phyloP scores from a whole-genome alignment of 2,329 filamentous ascomycete genomes.

The Atkinsonella hypoxylon region DNA sequence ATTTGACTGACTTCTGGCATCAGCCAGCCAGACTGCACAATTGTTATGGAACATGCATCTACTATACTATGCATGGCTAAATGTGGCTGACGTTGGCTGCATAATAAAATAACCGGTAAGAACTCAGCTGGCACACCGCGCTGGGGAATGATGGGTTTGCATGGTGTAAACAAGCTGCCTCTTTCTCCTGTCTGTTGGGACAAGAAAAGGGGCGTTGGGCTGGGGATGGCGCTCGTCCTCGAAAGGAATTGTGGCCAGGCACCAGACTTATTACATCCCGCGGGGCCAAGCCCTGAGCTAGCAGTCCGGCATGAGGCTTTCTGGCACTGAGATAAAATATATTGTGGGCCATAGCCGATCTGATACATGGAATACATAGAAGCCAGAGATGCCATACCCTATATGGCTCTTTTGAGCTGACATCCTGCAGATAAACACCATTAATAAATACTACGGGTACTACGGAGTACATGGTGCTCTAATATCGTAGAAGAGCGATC shows the following conservation, averaged over 20 bases:
- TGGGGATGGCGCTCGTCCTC: background rate
- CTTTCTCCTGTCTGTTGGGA: background rate
- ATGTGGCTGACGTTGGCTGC: background rate
- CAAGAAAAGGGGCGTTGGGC: background rate
- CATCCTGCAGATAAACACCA: too few species aligned
- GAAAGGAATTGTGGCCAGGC: background rate
- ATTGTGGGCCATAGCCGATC: background rate
- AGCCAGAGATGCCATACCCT: background rate
- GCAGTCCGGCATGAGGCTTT: background rate
- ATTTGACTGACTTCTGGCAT: background rate
- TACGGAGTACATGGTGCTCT: too few species aligned
- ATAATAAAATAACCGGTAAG: background rate
- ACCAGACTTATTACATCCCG: too few species aligned
- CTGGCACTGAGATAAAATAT: background rate
- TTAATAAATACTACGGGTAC: too few species aligned
- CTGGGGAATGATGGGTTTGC: conserved; percentile 1
- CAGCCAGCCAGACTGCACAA: background rate
- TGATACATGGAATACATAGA: background rate
- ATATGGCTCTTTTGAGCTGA: background rate
- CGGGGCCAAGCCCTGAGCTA: background rate
- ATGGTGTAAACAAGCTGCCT: background rate
- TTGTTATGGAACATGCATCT: conserved; percentile 3
- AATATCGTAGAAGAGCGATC: too few species aligned
- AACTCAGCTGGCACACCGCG: conserved; percentile 2
- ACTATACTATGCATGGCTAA: too few species aligned